Evolutionary conservation across 805 yeast species (phyloP), one percentile per base, ranked within the genome.

Genomic region (Barnettozyma botsteinii): DNA sequence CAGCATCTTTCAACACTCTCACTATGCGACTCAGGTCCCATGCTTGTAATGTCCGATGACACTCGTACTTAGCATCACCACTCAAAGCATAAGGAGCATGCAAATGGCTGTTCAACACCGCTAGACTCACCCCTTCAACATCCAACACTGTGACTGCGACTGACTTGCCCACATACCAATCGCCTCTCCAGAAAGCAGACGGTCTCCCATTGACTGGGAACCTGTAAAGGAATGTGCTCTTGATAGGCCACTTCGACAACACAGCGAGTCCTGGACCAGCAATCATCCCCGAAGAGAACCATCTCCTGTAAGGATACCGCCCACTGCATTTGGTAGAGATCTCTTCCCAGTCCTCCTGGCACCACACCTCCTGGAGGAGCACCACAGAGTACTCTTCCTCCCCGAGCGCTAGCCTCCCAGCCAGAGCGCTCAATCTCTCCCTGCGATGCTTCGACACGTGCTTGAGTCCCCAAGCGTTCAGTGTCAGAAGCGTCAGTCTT

Each of bases 351-450:
- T 93, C 98, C 34, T 73, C 78, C 47, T 78, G 72, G 29, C 81
- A 81, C 98, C 98, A 93, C 11, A 93, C 72, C 56, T 93, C 98
- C 59, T 93, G 98, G n/a, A 93, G 66, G 1, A 96, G 96, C 7
- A 93, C 75, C 11, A 93, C 72, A 61, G 93, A 96, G 61, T 84
- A 87, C 3, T 62, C 56, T 3, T 55, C 53, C 1, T 37, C 17
- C 0, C 80, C 75, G 4, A 91, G 59, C 39, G 72, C 63, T 33
- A 78, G 72, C 2, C 41, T 15, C 17, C 23, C 25, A 0, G 94
- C 95, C 24, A 93, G 84, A 2, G 87, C 95, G 13, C 52, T 59
- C 24, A 93, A 66, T 28, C 98, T 69, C 47, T 70, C 71, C 26
- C 63, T 60, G 23, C 98, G 67, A 45, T 62, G 62, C 53, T 81